Percentiles rank a stretch among this genome's conserved stretches.
These are phyloP conservation scores for Wickerhamomyces silvicola DNA, from an alignment of 805 yeast genomes.

Conservation along the genomic window DNA sequence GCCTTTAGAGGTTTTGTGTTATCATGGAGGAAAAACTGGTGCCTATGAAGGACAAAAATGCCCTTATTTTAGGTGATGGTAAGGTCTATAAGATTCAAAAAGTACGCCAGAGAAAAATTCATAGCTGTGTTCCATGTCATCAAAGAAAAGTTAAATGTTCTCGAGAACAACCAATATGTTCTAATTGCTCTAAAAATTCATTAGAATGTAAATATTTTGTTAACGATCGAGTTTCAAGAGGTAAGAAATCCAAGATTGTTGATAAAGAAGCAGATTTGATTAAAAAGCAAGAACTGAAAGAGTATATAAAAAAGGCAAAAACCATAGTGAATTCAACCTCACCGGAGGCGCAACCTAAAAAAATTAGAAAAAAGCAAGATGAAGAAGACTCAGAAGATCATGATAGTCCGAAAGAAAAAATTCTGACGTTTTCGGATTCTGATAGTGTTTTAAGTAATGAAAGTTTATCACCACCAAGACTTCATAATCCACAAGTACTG, in stretches of 20 bases:
- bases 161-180: constrained; percentile 45
- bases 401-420: constrained; percentile 9
- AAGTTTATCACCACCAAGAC: constrained; percentile 22
- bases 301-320: constrained; percentile 19
- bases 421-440: constrained; percentile 19
- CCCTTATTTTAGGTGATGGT: constrained; percentile 39
- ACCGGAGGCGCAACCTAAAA: background rate
- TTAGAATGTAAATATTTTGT: constrained; percentile 49
- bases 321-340: constrained; percentile 4
- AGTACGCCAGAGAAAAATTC: constrained; percentile 51
- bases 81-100: constrained; percentile 55
- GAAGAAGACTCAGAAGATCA: no score
- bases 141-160: constrained; percentile 52
- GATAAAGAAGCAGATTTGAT: constrained; percentile 17
- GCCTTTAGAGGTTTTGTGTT: no score
- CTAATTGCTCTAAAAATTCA: constrained; percentile 41
- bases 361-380: no score
- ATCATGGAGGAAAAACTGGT: constrained; percentile 17
- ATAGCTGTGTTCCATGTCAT: constrained; percentile 53
- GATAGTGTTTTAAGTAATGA: constrained; percentile 20
- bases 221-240: constrained; percentile 43
- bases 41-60: constrained; percentile 28
- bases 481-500: constrained; percentile 19
- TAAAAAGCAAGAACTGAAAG: constrained; percentile 19
- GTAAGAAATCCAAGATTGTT: constrained; percentile 20